Evolutionary conservation across 257 asterid species (phyloP).

Genomic region (Gentiana straminea): DNA sequence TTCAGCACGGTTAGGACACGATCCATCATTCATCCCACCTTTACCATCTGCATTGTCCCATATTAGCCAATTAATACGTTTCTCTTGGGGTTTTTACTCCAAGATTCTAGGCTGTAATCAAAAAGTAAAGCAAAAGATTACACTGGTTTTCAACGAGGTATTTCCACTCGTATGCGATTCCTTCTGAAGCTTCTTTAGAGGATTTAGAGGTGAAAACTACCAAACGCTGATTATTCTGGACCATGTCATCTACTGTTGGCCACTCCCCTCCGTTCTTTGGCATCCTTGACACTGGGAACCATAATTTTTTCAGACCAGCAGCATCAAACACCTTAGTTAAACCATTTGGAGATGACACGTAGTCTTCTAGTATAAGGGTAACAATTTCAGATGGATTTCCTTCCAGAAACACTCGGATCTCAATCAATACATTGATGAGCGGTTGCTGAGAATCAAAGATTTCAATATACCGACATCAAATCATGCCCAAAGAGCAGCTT

Average conservation of each 20-base stretch:
- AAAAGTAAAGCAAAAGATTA: slow-evolving; percentile 19
- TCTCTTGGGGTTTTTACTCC: neutral
- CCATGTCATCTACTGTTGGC: slow-evolving; percentile 91
- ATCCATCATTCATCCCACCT: slow-evolving; percentile 66
- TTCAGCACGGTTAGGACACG: slow-evolving; percentile 83
- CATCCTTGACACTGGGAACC: slow-evolving; percentile 80
- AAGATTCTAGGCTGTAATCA: neutral
- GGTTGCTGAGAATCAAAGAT: slow-evolving; percentile 47
- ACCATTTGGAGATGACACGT: slow-evolving; percentile 68
- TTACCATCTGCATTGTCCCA: slow-evolving; percentile 61
- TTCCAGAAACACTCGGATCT: slow-evolving; percentile 63
- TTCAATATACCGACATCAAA: slow-evolving; percentile 3
- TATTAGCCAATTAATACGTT: neutral
- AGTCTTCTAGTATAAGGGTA: slow-evolving; percentile 82
- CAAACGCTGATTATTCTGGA: slow-evolving; percentile 62
- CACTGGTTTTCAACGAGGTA: slow-evolving; percentile 86
- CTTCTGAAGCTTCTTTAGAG: slow-evolving; percentile 69
- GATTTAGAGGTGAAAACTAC: slow-evolving; percentile 87
- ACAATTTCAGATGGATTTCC: slow-evolving; percentile 81
- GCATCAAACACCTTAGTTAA: slow-evolving; percentile 55
- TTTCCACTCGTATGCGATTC: slow-evolving; percentile 84
- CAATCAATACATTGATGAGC: slow-evolving; percentile 64
- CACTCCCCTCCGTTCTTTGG: slow-evolving; percentile 79
- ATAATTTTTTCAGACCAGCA: slow-evolving; percentile 63
- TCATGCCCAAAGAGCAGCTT: neutral